A percentile compares a stretch with the other conserved stretches of the same genome.
Conservation (phyloP, 768 basidiomycete genomes). For the Scleroderma citrinum region DNA sequence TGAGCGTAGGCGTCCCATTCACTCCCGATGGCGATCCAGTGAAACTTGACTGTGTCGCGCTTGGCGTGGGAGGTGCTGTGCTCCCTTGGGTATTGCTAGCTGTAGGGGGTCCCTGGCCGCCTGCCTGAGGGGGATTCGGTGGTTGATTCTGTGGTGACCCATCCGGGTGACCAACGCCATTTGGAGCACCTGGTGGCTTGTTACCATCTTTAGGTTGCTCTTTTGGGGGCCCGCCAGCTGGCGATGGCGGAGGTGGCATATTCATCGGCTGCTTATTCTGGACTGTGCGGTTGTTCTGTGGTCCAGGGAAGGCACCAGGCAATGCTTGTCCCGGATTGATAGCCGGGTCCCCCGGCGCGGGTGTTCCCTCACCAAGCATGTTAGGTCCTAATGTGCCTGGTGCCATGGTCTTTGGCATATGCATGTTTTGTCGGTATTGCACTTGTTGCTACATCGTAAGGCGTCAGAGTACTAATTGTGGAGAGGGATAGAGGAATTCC, state of each 20-base stretch:
- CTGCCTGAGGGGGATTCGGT: constrained; percentile 21
- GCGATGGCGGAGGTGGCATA: constrained; percentile 50
- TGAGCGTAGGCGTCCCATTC: constrained; percentile 27
- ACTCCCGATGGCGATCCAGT: constrained; percentile 34
- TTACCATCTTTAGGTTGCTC: constrained; percentile 30
- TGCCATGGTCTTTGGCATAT: constrained; percentile 31
- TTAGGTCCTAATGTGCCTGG: constrained; percentile 13
- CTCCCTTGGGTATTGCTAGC: constrained; percentile 17
- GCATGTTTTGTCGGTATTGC: constrained; percentile 37
- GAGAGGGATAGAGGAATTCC: not conserved
- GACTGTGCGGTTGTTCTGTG: constrained; percentile 26
- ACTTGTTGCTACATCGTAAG: constrained; percentile 11
- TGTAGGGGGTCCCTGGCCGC: constrained; percentile 19
- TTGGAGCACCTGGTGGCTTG: constrained; percentile 22
- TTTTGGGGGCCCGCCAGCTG: constrained; percentile 31
- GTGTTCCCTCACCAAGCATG: constrained; percentile 36
- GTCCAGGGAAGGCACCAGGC: constrained; percentile 27
- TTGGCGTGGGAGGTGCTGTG: constrained; percentile 36
- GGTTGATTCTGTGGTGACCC: constrained; percentile 41
- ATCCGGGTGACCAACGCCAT: constrained; percentile 26
- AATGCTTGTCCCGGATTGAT: constrained; percentile 34
- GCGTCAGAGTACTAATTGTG: constrained; percentile 8
- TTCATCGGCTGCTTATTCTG: constrained; percentile 31
- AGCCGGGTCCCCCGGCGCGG: constrained; percentile 38
- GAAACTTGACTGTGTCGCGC: constrained; percentile 26